Base-by-base conservation (phyloP, 1,139 yeast genomes). In the Pichia sp. region DNA sequence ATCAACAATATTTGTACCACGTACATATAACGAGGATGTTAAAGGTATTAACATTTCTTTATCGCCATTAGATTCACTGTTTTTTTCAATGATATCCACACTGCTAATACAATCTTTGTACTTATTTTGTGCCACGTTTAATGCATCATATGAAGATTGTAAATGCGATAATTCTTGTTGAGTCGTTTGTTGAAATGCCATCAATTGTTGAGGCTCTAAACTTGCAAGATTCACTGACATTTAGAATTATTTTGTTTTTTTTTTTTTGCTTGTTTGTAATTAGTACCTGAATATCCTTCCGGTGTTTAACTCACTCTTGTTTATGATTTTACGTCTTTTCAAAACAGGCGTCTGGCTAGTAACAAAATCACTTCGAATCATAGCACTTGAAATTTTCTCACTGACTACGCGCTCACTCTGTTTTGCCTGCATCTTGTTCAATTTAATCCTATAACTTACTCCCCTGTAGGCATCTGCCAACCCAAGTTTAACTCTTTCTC, bases 161-260 rank as follows among this genome's bases (percentile, higher is more conserved):
- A 91, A 78, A 56, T 89, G 96, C 50, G 82, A 84, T 32, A 89
- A 69, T 59, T 91, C 98, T 54, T 78, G 81, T 54, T 87, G 94
- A 25, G 93, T 74, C 54, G 83, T 86, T 55, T 81, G 82, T 52
- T 93, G 84, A 56, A 91, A 78, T 52, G 87, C 93, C 33, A 80
- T 71, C 41, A 91, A 70, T 62, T 91, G 97, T 57, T 87, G 93
- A 2, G 93, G 84, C 41, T 79, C 78, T 47, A 89, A 74, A 52
- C 76, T 70, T 24, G 79, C 70, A 55, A 88, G 68, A 56, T 88
- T 95, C 42, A 76, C 60, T 5, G 50, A 47, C 51, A 48, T 46
- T 11, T 10, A 36, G 9, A 11, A 5, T 6, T 14, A 22, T 15
- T 16, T 24, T 25, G 6, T 23, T 8, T 13, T 9, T 6, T n/a